A percentile compares a stretch with the other conserved stretches of the same genome.
These are phyloP conservation scores for Coemansia sp. DNA, from an alignment of 192 early-diverging fungal genomes.

Conservation along the genomic window DNA sequence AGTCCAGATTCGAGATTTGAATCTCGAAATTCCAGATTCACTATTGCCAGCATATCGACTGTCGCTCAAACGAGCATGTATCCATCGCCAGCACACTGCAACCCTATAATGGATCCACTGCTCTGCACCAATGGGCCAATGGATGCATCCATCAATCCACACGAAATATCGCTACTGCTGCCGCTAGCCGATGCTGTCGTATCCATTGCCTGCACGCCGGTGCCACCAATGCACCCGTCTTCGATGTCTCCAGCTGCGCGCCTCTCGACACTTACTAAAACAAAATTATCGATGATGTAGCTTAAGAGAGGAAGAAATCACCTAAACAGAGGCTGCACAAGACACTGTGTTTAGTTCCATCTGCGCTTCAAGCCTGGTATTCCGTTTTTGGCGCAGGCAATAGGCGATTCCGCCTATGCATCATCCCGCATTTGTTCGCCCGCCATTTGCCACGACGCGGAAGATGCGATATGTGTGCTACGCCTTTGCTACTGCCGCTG, in stretches of 20 bases:
- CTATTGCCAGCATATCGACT: not conserved
- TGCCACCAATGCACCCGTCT: not conserved
- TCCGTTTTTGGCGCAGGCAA: no score
- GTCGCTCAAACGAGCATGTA: not conserved
- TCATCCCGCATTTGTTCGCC: no score
- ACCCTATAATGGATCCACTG: not conserved
- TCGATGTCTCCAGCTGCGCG: not conserved
- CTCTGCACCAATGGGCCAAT: not conserved
- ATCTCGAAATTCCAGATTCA: not conserved
- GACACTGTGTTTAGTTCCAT: not conserved
- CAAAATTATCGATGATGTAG: constrained; percentile 16
- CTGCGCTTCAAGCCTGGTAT: no score
- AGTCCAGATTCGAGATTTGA: not conserved
- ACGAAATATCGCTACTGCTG: not conserved
- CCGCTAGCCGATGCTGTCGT: constrained; percentile 2
- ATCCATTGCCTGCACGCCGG: constrained; percentile 20
- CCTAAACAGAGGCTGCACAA: not conserved
- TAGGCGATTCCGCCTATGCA: no score
- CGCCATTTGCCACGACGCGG: no score
- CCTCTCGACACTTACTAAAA: constrained; percentile 30
- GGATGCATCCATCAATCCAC: constrained; percentile 7
- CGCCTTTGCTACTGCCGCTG: no score
- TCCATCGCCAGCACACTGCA: not conserved
- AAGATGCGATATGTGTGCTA: no score
- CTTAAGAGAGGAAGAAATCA: constrained; percentile 18